Percentiles rank a stretch among this genome's conserved stretches.
Evolutionary conservation across 2,329 filamentous ascomycete species (phyloP).

Genomic region (Cryoendolithus antarcticus): DNA sequence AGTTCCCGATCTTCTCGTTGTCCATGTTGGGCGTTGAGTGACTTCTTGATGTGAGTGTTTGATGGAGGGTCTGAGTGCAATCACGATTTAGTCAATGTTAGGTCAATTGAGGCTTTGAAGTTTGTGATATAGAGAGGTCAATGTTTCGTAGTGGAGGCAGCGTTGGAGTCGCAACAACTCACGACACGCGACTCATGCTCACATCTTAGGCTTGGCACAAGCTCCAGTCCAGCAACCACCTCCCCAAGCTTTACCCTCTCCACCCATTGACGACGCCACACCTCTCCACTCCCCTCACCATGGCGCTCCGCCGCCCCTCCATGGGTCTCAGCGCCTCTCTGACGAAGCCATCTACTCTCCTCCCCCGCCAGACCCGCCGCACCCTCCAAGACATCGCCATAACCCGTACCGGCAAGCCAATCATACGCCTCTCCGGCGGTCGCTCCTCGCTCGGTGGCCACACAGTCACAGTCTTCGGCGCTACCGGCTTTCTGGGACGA

Average conservation of each 20-base stretch:
- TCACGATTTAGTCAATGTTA: too few relatives aligned
- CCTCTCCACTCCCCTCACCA: not conserved
- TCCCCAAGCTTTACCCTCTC: not conserved
- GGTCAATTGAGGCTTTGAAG: not conserved
- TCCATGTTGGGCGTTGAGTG: slow-evolving; percentile 46
- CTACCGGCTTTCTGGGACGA: slow-evolving; percentile 85
- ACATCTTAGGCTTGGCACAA: too few relatives aligned
- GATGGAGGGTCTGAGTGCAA: too few relatives aligned
- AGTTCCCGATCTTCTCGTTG: slow-evolving; percentile 77
- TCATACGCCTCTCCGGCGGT: slow-evolving; percentile 78
- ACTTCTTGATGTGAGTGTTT: too few relatives aligned
- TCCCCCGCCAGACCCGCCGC: slow-evolving; percentile 26
- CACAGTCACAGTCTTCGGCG: slow-evolving; percentile 94
- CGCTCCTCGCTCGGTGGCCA: slow-evolving; percentile 57
- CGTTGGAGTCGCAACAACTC: too few relatives aligned
- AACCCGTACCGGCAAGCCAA: slow-evolving; percentile 90
- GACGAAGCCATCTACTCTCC: slow-evolving; percentile 14
- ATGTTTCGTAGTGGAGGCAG: not conserved
- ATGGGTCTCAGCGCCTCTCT: slow-evolving; percentile 14
- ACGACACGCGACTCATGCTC: too few relatives aligned
- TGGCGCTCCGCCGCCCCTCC: slow-evolving; percentile 18
- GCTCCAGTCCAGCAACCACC: too few relatives aligned
- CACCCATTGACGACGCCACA: not conserved
- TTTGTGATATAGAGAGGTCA: not conserved
- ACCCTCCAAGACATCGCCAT: slow-evolving; percentile 73